phyloP scores from a whole-genome alignment of 164 flowering plant species.

The Brasenia schreberi region DNA sequence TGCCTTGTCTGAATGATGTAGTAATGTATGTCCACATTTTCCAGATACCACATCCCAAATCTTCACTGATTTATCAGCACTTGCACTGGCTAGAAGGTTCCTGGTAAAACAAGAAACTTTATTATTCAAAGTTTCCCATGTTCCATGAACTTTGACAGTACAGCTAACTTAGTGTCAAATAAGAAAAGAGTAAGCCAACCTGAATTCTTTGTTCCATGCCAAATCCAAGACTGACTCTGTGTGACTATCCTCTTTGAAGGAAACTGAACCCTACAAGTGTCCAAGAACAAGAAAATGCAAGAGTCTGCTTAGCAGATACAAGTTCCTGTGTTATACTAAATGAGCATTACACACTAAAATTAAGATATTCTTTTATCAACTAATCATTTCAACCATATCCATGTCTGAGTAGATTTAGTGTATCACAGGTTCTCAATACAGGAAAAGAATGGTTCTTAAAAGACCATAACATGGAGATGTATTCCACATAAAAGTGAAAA shows the following conservation, averaged over 20 bases:
- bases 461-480: no score
- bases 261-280: constrained; percentile 29
- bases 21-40: constrained; percentile 61
- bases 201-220: constrained; percentile 90
- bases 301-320: no score
- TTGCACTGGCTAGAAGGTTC: constrained; percentile 91
- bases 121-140: no score
- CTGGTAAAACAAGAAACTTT: constrained; percentile 18
- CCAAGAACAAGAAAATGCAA: neutral
- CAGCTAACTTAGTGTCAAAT: neutral
- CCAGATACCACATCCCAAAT: constrained; percentile 84
- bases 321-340: no score
- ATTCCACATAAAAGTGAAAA: no score
- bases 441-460: no score
- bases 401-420: no score
- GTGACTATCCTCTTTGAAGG: constrained; percentile 73
- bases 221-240: constrained; percentile 85
- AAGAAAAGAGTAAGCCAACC: constrained; percentile 21
- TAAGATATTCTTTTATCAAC: no score
- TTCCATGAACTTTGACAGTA: no score
- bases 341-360: no score
- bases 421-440: no score
- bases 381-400: no score
- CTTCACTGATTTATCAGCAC: constrained; percentile 83
- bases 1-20: constrained; percentile 84